These are phyloP conservation scores for Arthrobotrys pseudoclavata DNA, from an alignment of 2,329 filamentous ascomycete genomes.

Conservation along the genomic window DNA sequence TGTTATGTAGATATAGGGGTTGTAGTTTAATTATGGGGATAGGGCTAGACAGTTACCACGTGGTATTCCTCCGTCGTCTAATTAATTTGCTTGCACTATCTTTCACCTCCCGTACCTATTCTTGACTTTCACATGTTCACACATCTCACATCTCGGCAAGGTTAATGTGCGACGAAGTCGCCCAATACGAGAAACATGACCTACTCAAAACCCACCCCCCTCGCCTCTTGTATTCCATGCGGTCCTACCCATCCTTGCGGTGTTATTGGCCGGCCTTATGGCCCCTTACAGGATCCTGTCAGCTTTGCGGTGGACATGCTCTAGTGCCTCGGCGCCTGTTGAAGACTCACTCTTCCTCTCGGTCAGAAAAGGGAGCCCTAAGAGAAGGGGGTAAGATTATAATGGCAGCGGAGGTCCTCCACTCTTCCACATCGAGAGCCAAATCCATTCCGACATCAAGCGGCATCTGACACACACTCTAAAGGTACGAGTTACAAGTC, in stretches of 20 bases:
- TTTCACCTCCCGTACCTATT: conserved; percentile 2
- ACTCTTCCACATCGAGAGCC: neutral
- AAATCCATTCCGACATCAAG: neutral
- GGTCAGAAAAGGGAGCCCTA: neutral
- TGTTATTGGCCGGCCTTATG: neutral
- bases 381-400: neutral
- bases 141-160: neutral
- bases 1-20: neutral
- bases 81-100: neutral
- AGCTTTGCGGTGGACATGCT: neutral
- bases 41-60: neutral
- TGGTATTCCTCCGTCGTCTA: conserved; percentile 9
- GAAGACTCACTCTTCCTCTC: neutral
- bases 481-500: neutral
- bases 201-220: no score
- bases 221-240: conserved; percentile 9
- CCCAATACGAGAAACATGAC: neutral
- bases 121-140: neutral
- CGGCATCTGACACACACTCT: no score
- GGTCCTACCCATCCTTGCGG: neutral
- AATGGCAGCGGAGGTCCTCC: neutral
- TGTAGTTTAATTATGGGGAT: neutral
- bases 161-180: conserved; percentile 14
- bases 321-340: neutral
- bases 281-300: neutral